Conservation (phyloP, 1,139 yeast species). For the Kluyveromyces sp. region DNA sequence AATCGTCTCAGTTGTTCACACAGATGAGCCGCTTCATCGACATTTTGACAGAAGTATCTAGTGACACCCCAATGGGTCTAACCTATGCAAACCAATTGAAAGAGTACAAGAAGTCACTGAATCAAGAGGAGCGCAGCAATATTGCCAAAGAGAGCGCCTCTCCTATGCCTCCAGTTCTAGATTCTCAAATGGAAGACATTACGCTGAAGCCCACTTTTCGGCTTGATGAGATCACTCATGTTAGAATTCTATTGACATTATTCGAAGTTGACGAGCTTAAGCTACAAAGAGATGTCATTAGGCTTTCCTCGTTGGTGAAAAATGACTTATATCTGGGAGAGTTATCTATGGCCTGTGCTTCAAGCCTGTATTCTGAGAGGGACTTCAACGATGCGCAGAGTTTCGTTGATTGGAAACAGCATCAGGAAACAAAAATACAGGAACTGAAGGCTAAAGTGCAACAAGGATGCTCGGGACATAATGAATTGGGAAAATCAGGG, state of each 20-base stretch:
- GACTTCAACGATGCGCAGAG: constrained; percentile 36
- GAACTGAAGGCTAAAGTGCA: constrained; percentile 38
- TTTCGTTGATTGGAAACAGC: constrained; percentile 48
- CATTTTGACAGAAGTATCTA: constrained; percentile 45
- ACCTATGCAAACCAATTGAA: constrained; percentile 39
- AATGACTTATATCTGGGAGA: constrained; percentile 33
- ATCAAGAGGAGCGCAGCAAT: constrained; percentile 15
- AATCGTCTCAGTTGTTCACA: constrained; percentile 40
- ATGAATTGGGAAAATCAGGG: constrained; percentile 23
- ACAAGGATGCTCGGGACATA: constrained; percentile 31
- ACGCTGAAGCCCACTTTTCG: constrained; percentile 40
- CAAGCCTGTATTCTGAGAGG: not conserved
- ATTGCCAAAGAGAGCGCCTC: not conserved
- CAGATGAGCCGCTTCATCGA: constrained; percentile 56
- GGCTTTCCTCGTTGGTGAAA: constrained; percentile 36
- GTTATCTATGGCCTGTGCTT: constrained; percentile 15
- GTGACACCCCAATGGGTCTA: constrained; percentile 35
- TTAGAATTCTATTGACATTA: constrained; percentile 36
- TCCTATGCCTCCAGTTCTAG: not conserved
- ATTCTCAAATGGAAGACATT: constrained; percentile 7
- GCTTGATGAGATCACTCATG: constrained; percentile 43
- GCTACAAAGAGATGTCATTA: constrained; percentile 46
- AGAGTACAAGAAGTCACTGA: constrained; percentile 39
- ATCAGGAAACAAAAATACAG: constrained; percentile 39
- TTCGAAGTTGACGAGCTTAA: constrained; percentile 39